Conservation (phyloP, 495 filamentous ascomycete genomes). For the Sabuloglossum arenarium region DNA sequence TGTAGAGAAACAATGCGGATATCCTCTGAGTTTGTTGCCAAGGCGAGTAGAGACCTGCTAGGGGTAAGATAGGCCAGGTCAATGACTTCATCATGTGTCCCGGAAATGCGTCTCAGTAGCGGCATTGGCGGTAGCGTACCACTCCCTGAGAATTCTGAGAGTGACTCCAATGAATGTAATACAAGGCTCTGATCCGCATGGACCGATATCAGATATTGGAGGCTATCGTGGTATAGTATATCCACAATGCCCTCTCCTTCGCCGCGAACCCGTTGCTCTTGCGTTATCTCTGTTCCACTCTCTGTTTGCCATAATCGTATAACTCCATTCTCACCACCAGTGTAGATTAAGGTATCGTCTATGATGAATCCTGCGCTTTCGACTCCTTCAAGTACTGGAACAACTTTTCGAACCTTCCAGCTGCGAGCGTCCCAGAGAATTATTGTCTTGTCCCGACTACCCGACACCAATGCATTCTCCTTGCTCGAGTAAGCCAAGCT, state of each 20-base stretch:
- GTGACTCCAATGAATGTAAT: slow-evolving; percentile 35
- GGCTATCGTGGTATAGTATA: slow-evolving; percentile 35
- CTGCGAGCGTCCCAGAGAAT: slow-evolving; percentile 72
- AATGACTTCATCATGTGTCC: slow-evolving; percentile 93
- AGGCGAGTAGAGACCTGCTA: slow-evolving; percentile 58
- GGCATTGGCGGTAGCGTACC: slow-evolving; percentile 26
- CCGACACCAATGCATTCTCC: slow-evolving; percentile 62
- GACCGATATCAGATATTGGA: slow-evolving; percentile 58
- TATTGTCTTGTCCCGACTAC: slow-evolving; percentile 82
- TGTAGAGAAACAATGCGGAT: slow-evolving; percentile 53
- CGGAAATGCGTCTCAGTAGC: slow-evolving; percentile 56
- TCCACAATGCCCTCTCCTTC: slow-evolving; percentile 64
- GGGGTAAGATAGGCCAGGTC: slow-evolving; percentile 70
- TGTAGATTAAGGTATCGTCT: slow-evolving; percentile 46
- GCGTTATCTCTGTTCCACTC: slow-evolving; percentile 56
- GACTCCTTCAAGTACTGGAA: slow-evolving; percentile 67
- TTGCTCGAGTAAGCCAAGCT: slow-evolving; percentile 56
- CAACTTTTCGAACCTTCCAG: slow-evolving; percentile 68
- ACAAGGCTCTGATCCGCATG: slow-evolving; percentile 74
- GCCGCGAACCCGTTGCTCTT: slow-evolving; percentile 37
- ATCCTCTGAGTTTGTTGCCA: slow-evolving; percentile 90
- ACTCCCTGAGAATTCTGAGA: slow-evolving; percentile 14
- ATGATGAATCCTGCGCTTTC: slow-evolving; percentile 66
- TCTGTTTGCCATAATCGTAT: slow-evolving; percentile 65
- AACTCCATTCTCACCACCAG: slow-evolving; percentile 68